Evolutionary conservation across 306 rosid genomes (phyloP), one percentile per base, ranked within the genome.

Genomic region (Malus orientalis): DNA sequence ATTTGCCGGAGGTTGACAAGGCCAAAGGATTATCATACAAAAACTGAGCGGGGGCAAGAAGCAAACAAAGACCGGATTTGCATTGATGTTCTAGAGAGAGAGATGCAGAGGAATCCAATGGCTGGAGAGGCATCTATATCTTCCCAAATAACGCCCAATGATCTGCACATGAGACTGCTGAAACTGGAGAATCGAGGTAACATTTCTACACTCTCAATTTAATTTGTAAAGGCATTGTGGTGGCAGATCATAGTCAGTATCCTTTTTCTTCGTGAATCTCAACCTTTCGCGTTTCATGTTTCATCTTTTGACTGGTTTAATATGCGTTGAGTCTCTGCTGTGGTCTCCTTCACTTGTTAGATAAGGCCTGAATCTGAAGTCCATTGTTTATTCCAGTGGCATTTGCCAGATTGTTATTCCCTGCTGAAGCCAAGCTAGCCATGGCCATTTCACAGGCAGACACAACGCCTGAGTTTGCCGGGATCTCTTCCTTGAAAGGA

Each of bases 141-240:
- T 65, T 80, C 85, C 13, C 83, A 70, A 29, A 42, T 80, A 8
- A 77, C 71, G 79, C 82, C 84, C 53, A 84, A 82, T 67, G 89
- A 86, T 67, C 65, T 86, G 63, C 86, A 86, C 74, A 71, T 76
- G 84, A 80, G 74, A 74, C 38, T 86, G 71, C 71, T 80, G 44
- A 77, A 83, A 84, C 81, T 86, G 75, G 89, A 86, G 81, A 80
- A 86, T 65, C 80, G 89, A 75, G 89, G 89, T 86, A 82, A 73
- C 51, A 30, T 53, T 58, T 70, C 2, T 12, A 68, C 63, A 15
- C 25, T 45, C 8, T 44, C n/a, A 15, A 32, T 15, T 30, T 51
- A 8, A 51, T 51, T 15, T 15, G 55, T 51, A 6, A 51, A 51
- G 20, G 55, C 55, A 15, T 51, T 16, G 20, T 51, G 20, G 55